Evolutionary conservation across 1,139 yeast genomes (phyloP), one percentile per base, ranked within the genome.

Genomic region (Arxiozyma slooffiae): DNA sequence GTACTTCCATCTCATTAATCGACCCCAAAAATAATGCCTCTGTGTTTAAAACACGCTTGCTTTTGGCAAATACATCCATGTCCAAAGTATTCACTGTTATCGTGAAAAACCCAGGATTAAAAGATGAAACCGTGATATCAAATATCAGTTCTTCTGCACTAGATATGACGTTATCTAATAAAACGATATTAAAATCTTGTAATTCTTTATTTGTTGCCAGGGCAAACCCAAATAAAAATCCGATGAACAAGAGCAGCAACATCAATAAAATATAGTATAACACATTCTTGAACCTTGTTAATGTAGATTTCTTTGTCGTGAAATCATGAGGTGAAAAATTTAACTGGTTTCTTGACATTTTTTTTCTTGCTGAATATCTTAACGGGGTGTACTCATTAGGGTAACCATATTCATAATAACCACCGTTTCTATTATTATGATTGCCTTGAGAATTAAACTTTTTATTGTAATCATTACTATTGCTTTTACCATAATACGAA

Each of bases 131-230:
- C 3, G 79, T 77, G 56, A 90, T 71, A 64, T 85, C 88, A 69
- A 90, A 88, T 1, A 89, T 78, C 49, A 92, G 71, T 63, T 89
- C 97, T 61, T 89, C 96, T 57, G 83, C 82, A 53, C 95, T 82
- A 3, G 88, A 87, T 30, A 90, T 72, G 0, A 92, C 78, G 59
- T 86, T 87, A 50, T 79, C 79, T 48, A 90, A 74, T 16, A 79
- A 71, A 1, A 72, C 67, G 14, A 89, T 78, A 26, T 77, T 70
- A 30, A 88, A 84, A 55, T 78, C 75, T 50, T 84, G 80, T 54
- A 92, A 72, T 51, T 92, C 96, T 61, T 88, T 89, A 20, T 90
- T 82, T 1, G 96, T 83, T 0, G 97, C 97, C 50, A 90, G 71
- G 5, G 88, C 71, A 63, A 90, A 87, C 0, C 97, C 97, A 63